Evolutionary conservation across 2,329 filamentous ascomycete species (phyloP).

Genomic region (Zymoseptoria ardabiliae): DNA sequence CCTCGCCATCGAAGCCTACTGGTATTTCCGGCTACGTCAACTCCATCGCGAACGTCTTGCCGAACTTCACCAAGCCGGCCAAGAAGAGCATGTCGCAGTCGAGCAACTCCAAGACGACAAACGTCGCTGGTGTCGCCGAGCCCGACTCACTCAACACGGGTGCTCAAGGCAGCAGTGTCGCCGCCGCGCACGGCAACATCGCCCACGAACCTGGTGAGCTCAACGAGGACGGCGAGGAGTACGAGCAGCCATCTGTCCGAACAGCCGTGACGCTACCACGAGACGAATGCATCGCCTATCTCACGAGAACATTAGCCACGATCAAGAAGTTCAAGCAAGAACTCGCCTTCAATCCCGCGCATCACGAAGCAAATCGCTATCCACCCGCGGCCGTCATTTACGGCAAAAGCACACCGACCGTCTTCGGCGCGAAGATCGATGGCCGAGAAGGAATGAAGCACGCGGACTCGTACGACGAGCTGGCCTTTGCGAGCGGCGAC

Average conservation of each 20-base stretch:
- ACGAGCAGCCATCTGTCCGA: conserved; percentile 19
- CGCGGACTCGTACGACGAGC: conserved; percentile 73
- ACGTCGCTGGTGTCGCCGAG: conserved; percentile 18
- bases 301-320: conserved; percentile 64
- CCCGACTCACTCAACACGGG: conserved; percentile 15
- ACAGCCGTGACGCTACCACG: conserved; percentile 48
- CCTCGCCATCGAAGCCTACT: conserved; percentile 26
- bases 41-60: conserved; percentile 42
- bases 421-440: conserved; percentile 70
- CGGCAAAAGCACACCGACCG: conserved; percentile 77
- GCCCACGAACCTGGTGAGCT: conserved; percentile 25
- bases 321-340: conserved; percentile 70
- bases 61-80: conserved; percentile 20
- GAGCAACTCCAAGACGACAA: conserved; percentile 9
- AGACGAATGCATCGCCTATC: conserved; percentile 56
- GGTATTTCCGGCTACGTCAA: conserved; percentile 40
- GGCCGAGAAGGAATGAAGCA: conserved; percentile 66
- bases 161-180: conserved; percentile 36
- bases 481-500: conserved; percentile 80
- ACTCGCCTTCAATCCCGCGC: conserved; percentile 53
- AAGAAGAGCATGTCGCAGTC: conserved; percentile 17
- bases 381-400: conserved; percentile 79
- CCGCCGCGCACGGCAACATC: conserved; percentile 34
- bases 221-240: conserved; percentile 10
- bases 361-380: conserved; percentile 62